Base-by-base conservation (phyloP, 1,284 basidiomycete genomes). In the Coniferiporia weirii region DNA sequence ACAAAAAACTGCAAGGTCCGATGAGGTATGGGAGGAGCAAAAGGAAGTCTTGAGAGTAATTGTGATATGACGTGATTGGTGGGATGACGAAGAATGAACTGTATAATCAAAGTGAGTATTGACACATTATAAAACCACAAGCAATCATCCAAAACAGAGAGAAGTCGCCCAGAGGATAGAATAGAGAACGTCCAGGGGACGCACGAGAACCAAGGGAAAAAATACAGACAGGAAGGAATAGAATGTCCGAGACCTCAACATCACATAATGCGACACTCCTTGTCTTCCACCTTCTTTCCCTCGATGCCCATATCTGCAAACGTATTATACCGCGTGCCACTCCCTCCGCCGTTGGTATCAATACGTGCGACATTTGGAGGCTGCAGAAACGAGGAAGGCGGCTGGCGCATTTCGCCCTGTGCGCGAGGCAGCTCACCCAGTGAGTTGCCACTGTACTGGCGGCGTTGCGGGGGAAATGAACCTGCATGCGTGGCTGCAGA, bases 221-320 rank as follows among this genome's bases (percentile, higher is more conserved):
- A 38, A 38, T 38, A 4, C 3, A 53, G 40, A 43, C 6, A 38
- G 3, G 27, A 12, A 51, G 34, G 27, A 27, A 27, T 3, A 27
- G 27, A 5, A 27, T 3, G 27, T 5, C 27, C 27, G 9, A 36
- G 5, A 46, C 4, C 44, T 9, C 10, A 19, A 2, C 17, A 20
- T 75, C 66, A 93, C 89, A 93, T 93, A 63, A 93, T 79, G 47
- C 87, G 73, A 75, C 93, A 95, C 0, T 93, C 87, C 69, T 92
- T 85, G 27, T 90, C 82, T 66, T 92, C 84, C 52, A 82, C 80
- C 66, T 87, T 89, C 46, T 79, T 82, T n/a, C 87, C 84, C 52
- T 83, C 78, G 67, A 93, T 87, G 0, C 93, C 93, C 93, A 96
- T 95, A 76, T 96, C 94, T 36, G 88, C 90, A 72, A 96, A 97